Evolutionary conservation across 108 stramenopile species (phyloP), one percentile per base, ranked within the genome.

Genomic region (Nitzschia inconspicua): DNA sequence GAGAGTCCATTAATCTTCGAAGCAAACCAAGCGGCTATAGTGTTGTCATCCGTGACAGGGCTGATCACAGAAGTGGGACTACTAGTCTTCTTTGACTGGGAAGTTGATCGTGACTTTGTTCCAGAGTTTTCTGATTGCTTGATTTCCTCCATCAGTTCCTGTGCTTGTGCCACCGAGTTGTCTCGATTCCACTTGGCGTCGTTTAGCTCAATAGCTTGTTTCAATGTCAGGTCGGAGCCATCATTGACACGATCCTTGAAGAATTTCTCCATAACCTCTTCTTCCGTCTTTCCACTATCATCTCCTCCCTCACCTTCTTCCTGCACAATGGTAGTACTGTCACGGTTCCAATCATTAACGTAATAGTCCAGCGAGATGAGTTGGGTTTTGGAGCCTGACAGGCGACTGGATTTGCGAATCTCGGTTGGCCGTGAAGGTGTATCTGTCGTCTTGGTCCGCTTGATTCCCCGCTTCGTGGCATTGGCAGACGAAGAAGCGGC

Each of bases 181-280:
- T 86, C 83, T 4, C 61, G 36, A 1, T 70, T 43, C 89, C 89
- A 90, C 44, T 85, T 86, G 1, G 56, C 10, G 5, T 72, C 89
- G 42, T 58, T 63, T 13, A 68, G 16, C 13, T 78, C 66, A 3
- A 87, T 75, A 5, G 86, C 86, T 16, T 87, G 60, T 37, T 63
- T 43, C 0, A 86, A 11, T 2, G 73, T 48, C 36, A 90, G 41
- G 28, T 77, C 76, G 1, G 80, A 76, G 14, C 89, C 89, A 70
- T 90, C 85, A 60, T 90, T 90, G 51, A 90, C 63, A 3, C 89
- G 66, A 36, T 51, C 63, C 35, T 82, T 82, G 65, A 61, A 84
- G 57, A 57, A 67, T 16, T 18, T 44, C 36, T 68, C 13, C 14
- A 36, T 26, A 23, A 49, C 36, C 5, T 28, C 42, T 6, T 40